Evolutionary conservation across 768 basidiomycete species (phyloP).

Genomic region (Lentinula edodes): DNA sequence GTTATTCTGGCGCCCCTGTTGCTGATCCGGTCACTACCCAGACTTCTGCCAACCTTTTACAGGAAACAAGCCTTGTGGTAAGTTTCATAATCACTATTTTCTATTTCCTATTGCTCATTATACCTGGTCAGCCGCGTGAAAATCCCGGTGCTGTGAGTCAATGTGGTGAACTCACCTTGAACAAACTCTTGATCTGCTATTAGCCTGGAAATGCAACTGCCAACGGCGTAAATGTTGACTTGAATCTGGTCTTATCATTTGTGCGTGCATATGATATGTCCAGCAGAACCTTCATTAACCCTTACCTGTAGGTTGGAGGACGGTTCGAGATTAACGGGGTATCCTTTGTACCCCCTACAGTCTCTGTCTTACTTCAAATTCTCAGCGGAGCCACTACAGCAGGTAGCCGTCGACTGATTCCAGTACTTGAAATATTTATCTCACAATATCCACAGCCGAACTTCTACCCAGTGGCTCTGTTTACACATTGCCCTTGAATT

Average conservation of each 20-base stretch:
- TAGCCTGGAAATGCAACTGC: constrained; percentile 18
- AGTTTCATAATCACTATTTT: not conserved
- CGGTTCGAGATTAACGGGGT: constrained; percentile 27
- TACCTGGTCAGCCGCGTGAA: constrained; percentile 4
- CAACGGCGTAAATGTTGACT: constrained; percentile 22
- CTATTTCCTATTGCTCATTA: not conserved
- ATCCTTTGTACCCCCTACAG: constrained; percentile 23
- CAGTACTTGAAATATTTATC: not conserved
- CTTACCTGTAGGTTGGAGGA: constrained; percentile 2
- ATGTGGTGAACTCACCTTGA: not conserved
- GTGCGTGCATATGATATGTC: not conserved
- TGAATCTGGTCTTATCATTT: constrained; percentile 16
- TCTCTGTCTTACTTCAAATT: constrained; percentile 40
- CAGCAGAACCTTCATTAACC: not conserved
- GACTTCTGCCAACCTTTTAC: constrained; percentile 17
- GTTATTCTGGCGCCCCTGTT: constrained; percentile 27
- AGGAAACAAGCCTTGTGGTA: constrained; percentile 19
- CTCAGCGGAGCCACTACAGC: constrained; percentile 33
- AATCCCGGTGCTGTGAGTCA: constrained; percentile 6
- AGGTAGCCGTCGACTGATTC: not conserved
- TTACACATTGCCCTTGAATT: constrained; percentile 31
- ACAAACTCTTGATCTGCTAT: not conserved
- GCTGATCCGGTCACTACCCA: constrained; percentile 21
- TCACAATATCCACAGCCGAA: constrained; percentile 2
- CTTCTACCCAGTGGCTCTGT: constrained; percentile 28